phyloP scores from a whole-genome alignment of 140 eudicot genomes.

The Anethum foeniculum region DNA sequence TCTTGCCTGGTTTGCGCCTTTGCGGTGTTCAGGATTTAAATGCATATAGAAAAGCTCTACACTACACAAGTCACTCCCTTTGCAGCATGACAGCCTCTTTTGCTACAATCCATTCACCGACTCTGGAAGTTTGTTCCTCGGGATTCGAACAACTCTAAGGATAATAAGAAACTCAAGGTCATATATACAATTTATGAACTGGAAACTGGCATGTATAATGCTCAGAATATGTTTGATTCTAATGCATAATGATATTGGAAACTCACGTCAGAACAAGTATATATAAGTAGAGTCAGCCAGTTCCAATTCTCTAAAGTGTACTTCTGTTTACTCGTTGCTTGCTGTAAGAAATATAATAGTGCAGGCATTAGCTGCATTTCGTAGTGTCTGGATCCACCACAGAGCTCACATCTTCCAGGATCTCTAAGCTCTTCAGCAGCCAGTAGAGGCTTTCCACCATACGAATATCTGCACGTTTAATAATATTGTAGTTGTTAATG shows the following conservation, averaged over 20 bases:
- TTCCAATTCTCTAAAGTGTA: conserved; percentile 50
- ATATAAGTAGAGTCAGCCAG: conserved; percentile 76
- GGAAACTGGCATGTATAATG: background rate
- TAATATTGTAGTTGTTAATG: background rate
- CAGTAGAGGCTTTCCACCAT: conserved; percentile 75
- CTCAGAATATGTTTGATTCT: background rate
- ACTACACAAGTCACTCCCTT: conserved; percentile 32
- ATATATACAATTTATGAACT: background rate
- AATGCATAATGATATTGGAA: background rate
- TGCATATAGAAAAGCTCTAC: background rate
- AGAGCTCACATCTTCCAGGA: conserved; percentile 50
- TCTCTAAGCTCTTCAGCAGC: conserved; percentile 45
- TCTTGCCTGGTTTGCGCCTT: background rate
- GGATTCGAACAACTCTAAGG: conserved; percentile 48
- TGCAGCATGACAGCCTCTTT: conserved; percentile 63
- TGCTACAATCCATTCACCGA: conserved; percentile 58
- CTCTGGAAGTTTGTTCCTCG: conserved; percentile 6
- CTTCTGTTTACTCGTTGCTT: conserved; percentile 36
- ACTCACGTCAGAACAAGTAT: conserved; percentile 73
- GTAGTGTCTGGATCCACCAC: conserved; percentile 74
- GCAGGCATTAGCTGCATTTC: conserved; percentile 95
- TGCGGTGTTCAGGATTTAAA: background rate
- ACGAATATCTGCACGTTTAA: conserved; percentile 48
- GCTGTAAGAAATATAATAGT: conserved; percentile 62
- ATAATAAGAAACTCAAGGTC: background rate